Evolutionary conservation across 768 basidiomycete species (phyloP).

Genomic region (Tricholoma sp.): DNA sequence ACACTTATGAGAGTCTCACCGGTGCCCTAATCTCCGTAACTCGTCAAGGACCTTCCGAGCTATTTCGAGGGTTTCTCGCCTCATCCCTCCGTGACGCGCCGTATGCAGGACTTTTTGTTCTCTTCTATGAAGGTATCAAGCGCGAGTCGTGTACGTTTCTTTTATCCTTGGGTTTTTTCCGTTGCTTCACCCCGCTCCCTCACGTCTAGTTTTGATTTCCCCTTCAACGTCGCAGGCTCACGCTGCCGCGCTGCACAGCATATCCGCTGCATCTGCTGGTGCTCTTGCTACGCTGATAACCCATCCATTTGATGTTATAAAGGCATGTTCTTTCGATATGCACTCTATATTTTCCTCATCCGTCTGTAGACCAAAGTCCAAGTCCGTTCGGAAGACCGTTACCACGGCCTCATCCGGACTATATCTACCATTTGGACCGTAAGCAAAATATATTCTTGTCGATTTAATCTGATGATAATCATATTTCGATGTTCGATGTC

Average conservation of each 20-base stretch:
- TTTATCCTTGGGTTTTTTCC: constrained; percentile 5
- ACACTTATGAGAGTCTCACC: constrained; percentile 59
- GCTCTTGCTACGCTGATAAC: constrained; percentile 80
- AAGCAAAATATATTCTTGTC: constrained; percentile 15
- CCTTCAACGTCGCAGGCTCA: constrained; percentile 39
- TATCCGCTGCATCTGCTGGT: constrained; percentile 76
- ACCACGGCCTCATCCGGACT: constrained; percentile 67
- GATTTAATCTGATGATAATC: not conserved
- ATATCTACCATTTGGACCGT: constrained; percentile 65
- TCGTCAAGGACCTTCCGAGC: constrained; percentile 71
- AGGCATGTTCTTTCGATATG: constrained; percentile 43
- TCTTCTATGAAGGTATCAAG: constrained; percentile 87
- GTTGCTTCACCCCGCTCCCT: not conserved
- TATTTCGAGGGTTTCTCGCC: constrained; percentile 81
- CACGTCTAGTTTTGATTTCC: constrained; percentile 33
- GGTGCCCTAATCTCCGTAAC: constrained; percentile 54
- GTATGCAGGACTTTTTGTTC: constrained; percentile 85
- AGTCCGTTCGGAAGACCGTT: constrained; percentile 73
- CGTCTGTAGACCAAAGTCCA: constrained; percentile 78
- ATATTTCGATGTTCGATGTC: not conserved
- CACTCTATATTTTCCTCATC: not conserved
- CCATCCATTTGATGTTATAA: constrained; percentile 92
- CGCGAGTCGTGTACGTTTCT: constrained; percentile 51
- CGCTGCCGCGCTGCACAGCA: constrained; percentile 50
- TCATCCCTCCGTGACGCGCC: constrained; percentile 93